Percentiles rank a stretch among this genome's conserved stretches.
Conservation (phyloP, 2,329 filamentous ascomycete genomes). For the Penicillium sp. region DNA sequence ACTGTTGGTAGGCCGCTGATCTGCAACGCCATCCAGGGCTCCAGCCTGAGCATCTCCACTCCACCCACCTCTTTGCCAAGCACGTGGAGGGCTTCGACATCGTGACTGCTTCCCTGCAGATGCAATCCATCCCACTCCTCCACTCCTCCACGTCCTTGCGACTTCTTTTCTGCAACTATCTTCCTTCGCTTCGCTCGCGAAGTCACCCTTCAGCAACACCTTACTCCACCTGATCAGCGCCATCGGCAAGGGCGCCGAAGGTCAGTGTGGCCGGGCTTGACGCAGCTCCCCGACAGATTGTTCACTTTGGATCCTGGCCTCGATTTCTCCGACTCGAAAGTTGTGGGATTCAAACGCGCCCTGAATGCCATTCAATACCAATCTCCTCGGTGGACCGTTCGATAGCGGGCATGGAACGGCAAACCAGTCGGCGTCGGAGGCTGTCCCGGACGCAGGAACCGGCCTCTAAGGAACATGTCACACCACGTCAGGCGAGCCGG, state of each 20-base stretch:
- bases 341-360: not conserved
- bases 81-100: slow-evolving; percentile 6
- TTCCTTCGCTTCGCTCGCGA: not conserved
- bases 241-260: slow-evolving; percentile 8
- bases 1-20: not conserved
- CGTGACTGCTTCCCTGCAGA: slow-evolving; percentile 7
- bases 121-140: not conserved
- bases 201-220: not conserved
- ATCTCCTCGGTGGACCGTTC: not conserved
- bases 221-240: not conserved
- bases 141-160: not conserved
- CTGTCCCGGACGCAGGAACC: slow-evolving; percentile 6
- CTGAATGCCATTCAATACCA: not conserved
- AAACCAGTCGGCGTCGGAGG: slow-evolving; percentile 23
- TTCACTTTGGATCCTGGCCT: not conserved
- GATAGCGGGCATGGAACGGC: slow-evolving; percentile 19
- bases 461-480: not conserved
- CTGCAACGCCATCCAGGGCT: not conserved
- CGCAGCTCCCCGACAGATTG: not conserved
- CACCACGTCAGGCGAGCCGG: not conserved
- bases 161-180: not conserved
- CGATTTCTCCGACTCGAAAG: not conserved
- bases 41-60: not conserved
- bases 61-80: not conserved
- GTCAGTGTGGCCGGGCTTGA: slow-evolving; percentile 4